A percentile compares a stretch with the other conserved stretches of the same genome.
These are phyloP conservation scores for Hymenotorrendiella dingleyae DNA, from an alignment of 2,329 filamentous ascomycete genomes.

Conservation along the genomic window DNA sequence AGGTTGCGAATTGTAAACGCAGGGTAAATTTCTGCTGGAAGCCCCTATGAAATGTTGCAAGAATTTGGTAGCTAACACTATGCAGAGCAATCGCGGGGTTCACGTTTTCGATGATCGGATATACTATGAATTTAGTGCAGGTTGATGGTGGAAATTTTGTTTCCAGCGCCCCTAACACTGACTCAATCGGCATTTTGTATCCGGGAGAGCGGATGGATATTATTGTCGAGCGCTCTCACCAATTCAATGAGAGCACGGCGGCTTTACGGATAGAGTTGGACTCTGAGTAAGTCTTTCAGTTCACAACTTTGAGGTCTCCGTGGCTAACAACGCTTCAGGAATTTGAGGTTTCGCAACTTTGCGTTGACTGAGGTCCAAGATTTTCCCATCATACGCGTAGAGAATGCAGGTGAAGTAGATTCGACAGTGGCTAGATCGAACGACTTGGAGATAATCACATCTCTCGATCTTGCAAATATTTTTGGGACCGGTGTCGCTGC, in stretches of 20 bases:
- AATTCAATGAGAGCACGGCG: conserved; percentile 3
- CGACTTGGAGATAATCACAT: neutral
- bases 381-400: neutral
- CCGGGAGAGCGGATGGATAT: conserved; percentile 40
- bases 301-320: neutral
- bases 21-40: conserved; percentile 27
- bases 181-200: conserved; percentile 31
- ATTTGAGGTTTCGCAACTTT: conserved; percentile 6
- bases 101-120: conserved; percentile 30
- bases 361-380: conserved; percentile 4
- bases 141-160: conserved; percentile 36
- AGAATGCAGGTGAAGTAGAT: neutral
- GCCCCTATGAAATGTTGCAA: neutral
- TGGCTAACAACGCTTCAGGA: neutral
- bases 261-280: conserved; percentile 5
- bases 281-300: conserved; percentile 4
- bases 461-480: neutral
- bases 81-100: conserved; percentile 36
- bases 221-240: conserved; percentile 13
- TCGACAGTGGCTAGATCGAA: neutral
- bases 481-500: neutral
- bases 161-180: conserved; percentile 18
- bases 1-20: conserved; percentile 38
- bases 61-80: neutral
- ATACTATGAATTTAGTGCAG: conserved; percentile 32